phyloP scores from a whole-genome alignment of 140 eudicot species.

The Eryngium alpinum region DNA sequence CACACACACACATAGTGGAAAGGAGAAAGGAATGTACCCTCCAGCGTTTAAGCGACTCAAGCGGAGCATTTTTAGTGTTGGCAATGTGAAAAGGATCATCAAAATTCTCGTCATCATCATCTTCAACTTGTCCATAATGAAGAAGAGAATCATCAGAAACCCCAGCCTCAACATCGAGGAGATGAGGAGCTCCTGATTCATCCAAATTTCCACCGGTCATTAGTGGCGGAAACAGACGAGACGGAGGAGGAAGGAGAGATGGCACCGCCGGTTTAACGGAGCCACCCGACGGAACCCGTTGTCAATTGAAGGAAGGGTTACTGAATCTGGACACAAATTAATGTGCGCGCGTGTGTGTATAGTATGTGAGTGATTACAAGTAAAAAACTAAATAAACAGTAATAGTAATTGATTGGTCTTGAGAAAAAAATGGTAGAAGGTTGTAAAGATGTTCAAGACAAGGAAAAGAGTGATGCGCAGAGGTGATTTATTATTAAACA shows the following conservation, averaged over 20 bases:
- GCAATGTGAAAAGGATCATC: conserved; percentile 74
- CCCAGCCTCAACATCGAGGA: conserved; percentile 21
- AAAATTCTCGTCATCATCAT: conserved; percentile 26
- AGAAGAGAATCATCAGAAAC: conserved; percentile 7
- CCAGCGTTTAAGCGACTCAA: conserved; percentile 64
- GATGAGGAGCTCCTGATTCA: background rate
- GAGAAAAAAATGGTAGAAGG: background rate
- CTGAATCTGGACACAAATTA: background rate
- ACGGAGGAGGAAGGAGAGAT: conserved; percentile 17
- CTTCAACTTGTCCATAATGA: background rate
- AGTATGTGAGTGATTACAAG: background rate
- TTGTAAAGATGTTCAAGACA: background rate
- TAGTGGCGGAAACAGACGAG: background rate
- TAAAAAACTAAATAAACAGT: background rate
- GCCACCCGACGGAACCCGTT: conserved; percentile 29
- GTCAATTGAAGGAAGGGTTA: background rate
- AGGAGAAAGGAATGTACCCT: conserved; percentile 37
- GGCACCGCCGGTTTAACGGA: conserved; percentile 51
- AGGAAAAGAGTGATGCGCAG: background rate
- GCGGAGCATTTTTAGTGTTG: conserved; percentile 70
- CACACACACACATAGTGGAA: background rate
- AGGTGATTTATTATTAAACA: background rate
- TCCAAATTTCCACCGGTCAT: conserved; percentile 19
- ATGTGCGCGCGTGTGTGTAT: background rate
- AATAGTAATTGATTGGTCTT: background rate